phyloP scores from a whole-genome alignment of 2,329 filamentous ascomycete genomes.

The Exophiala alcalophila region DNA sequence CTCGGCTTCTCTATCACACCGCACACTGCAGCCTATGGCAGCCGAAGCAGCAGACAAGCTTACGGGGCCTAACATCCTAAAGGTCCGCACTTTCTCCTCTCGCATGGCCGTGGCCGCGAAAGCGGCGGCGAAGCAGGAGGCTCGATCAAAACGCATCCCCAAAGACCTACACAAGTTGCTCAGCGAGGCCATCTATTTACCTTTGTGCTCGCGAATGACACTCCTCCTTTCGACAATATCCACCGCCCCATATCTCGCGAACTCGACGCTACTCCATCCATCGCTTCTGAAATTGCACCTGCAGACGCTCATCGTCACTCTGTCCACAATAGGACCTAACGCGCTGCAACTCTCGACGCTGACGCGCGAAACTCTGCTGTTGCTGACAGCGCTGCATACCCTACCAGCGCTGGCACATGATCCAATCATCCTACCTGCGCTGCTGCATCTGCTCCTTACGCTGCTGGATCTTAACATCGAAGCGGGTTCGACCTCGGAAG shows the following conservation, averaged over 20 bases:
- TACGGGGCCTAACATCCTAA: slow-evolving; percentile 78
- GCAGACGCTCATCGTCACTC: slow-evolving; percentile 77
- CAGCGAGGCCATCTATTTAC: slow-evolving; percentile 76
- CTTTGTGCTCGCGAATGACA: slow-evolving; percentile 77
- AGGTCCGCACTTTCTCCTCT: slow-evolving; percentile 84
- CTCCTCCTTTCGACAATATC: slow-evolving; percentile 38
- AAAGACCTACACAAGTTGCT: slow-evolving; percentile 79
- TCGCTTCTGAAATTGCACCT: slow-evolving; percentile 75
- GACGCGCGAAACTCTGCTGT: slow-evolving; percentile 77
- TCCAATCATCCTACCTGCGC: slow-evolving; percentile 64
- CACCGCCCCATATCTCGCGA: slow-evolving; percentile 32
- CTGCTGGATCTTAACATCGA: slow-evolving; percentile 72
- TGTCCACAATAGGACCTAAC: slow-evolving; percentile 79
- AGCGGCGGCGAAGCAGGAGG: slow-evolving; percentile 40
- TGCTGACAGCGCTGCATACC: slow-evolving; percentile 69
- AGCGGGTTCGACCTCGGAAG: slow-evolving; percentile 51
- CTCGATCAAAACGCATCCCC: slow-evolving; percentile 59
- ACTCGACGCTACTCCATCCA: slow-evolving; percentile 60
- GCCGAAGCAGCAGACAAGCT: slow-evolving; percentile 74
- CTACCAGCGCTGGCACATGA: slow-evolving; percentile 56
- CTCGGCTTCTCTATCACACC: slow-evolving; percentile 63
- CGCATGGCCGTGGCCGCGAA: slow-evolving; percentile 65
- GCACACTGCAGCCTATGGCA: slow-evolving; percentile 78
- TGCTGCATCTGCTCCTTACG: slow-evolving; percentile 76
- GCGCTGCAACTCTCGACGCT: slow-evolving; percentile 73